A percentile compares a stretch with the other conserved stretches of the same genome.
Evolutionary conservation across 768 basidiomycete genomes (phyloP).

Genomic region (Porphyrellus cyaneotinctus): DNA sequence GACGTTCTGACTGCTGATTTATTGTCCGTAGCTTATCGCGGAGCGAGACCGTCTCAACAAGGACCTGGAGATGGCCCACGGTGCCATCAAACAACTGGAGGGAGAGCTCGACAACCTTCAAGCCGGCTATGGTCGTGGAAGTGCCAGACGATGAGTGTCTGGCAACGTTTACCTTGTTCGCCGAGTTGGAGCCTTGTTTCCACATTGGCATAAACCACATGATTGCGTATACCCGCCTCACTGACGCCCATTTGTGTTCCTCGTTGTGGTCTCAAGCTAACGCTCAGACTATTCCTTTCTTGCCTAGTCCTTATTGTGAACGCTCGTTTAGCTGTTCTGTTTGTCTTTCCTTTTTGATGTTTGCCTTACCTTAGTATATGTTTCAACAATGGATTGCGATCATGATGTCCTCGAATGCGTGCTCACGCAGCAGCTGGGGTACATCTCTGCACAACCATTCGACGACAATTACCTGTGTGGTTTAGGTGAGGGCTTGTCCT

Average conservation of each 20-base stretch:
- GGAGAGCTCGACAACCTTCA: slow-evolving; percentile 87
- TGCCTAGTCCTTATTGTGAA: slow-evolving; percentile 6
- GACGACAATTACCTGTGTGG: too few relatives aligned
- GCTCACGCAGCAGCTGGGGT: too few relatives aligned
- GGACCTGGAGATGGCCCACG: slow-evolving; percentile 90
- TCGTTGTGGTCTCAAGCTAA: slow-evolving; percentile 4
- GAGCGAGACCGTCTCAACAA: slow-evolving; percentile 99
- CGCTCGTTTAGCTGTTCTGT: slow-evolving; percentile 25
- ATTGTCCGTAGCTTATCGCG: slow-evolving; percentile 76
- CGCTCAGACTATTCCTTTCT: slow-evolving; percentile 2
- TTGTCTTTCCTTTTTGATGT: slow-evolving; percentile 7
- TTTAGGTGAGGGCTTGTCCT: too few relatives aligned
- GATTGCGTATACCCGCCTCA: slow-evolving; percentile 26
- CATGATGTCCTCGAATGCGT: too few relatives aligned
- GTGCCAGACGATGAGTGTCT: slow-evolving; percentile 28
- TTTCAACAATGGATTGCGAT: slow-evolving; percentile 15
- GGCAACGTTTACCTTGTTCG: neutral
- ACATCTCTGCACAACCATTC: too few relatives aligned
- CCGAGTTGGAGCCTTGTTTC: slow-evolving; percentile 6
- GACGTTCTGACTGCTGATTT: slow-evolving; percentile 13
- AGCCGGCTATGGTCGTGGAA: slow-evolving; percentile 75
- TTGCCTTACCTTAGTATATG: slow-evolving; percentile 14
- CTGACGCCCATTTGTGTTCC: slow-evolving; percentile 20
- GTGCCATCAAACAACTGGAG: slow-evolving; percentile 88
- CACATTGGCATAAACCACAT: slow-evolving; percentile 7